Evolutionary conservation across 106 monocot genomes (phyloP).

Genomic region (Gastrodia elata): DNA sequence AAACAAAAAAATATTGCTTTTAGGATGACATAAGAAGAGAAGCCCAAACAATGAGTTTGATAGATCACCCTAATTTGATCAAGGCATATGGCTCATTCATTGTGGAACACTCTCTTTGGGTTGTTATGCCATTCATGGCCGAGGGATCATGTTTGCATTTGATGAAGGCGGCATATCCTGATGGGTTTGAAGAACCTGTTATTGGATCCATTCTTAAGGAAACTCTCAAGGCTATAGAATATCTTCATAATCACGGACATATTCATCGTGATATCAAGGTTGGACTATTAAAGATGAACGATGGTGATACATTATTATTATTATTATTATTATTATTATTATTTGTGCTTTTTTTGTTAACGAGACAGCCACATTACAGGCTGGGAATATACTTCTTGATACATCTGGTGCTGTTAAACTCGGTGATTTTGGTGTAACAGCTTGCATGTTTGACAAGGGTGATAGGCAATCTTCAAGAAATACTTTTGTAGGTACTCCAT

Average conservation of each 20-base stretch:
- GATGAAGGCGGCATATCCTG: slow-evolving; percentile 89
- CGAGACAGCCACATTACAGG: slow-evolving; percentile 25
- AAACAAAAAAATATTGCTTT: slow-evolving; percentile 2
- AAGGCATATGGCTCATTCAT: slow-evolving; percentile 87
- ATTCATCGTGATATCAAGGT: slow-evolving; percentile 99
- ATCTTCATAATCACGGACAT: slow-evolving; percentile 92
- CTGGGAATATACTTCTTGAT: slow-evolving; percentile 94
- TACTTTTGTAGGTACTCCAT: slow-evolving; percentile 87
- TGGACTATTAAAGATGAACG: slow-evolving; percentile 4
- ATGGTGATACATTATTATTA: neutral
- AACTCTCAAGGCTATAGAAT: slow-evolving; percentile 88
- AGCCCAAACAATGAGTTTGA: slow-evolving; percentile 95
- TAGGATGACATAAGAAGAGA: slow-evolving; percentile 94
- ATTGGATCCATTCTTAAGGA: slow-evolving; percentile 86
- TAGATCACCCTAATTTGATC: slow-evolving; percentile 91
- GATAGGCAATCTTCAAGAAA: slow-evolving; percentile 75
- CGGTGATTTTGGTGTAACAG: slow-evolving; percentile 87
- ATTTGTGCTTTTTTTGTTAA: neutral
- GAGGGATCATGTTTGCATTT: slow-evolving; percentile 98
- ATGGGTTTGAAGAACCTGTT: slow-evolving; percentile 89
- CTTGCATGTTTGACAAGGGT: slow-evolving; percentile 88
- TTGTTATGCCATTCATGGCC: slow-evolving; percentile 96
- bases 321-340: too few relatives aligned
- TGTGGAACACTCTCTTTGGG: slow-evolving; percentile 81
- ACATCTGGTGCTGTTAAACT: slow-evolving; percentile 62